These are phyloP conservation scores for Neocallimastix lanati DNA, from an alignment of 192 early-diverging fungal genomes.

Conservation along the genomic window DNA sequence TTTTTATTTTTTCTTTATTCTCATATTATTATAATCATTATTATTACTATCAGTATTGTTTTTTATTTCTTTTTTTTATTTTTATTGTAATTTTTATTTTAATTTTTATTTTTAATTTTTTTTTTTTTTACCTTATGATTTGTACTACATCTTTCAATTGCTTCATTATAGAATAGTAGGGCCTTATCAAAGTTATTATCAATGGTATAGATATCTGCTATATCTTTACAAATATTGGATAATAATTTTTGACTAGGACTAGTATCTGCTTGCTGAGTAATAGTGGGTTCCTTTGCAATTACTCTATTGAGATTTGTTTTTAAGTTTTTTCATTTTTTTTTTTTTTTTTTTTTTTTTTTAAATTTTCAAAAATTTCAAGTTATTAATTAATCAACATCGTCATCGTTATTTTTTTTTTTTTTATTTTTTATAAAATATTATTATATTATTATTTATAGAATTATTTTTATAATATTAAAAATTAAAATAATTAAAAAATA, in stretches of 20 bases:
- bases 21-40: too few relatives aligned
- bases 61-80: too few relatives aligned
- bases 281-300: background rate
- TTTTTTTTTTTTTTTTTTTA: background rate
- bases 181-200: constrained; percentile 16
- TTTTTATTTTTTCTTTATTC: too few relatives aligned
- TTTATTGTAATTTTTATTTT: too few relatives aligned
- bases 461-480: too few relatives aligned
- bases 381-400: too few relatives aligned
- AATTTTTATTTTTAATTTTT: background rate
- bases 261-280: background rate
- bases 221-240: constrained; percentile 14
- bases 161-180: constrained; percentile 16
- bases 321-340: constrained; percentile 4
- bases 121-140: constrained; percentile 14
- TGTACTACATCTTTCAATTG: constrained; percentile 12
- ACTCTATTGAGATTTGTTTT: background rate
- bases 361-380: too few relatives aligned
- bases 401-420: too few relatives aligned
- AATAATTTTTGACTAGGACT: background rate
- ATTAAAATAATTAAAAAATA: too few relatives aligned
- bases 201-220: constrained; percentile 9
- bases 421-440: too few relatives aligned
- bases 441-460: too few relatives aligned
- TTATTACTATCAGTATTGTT: too few relatives aligned